A percentile compares a stretch with the other conserved stretches of the same genome.
Conservation (phyloP, 768 basidiomycete genomes). For the Leccinum arenicola region DNA sequence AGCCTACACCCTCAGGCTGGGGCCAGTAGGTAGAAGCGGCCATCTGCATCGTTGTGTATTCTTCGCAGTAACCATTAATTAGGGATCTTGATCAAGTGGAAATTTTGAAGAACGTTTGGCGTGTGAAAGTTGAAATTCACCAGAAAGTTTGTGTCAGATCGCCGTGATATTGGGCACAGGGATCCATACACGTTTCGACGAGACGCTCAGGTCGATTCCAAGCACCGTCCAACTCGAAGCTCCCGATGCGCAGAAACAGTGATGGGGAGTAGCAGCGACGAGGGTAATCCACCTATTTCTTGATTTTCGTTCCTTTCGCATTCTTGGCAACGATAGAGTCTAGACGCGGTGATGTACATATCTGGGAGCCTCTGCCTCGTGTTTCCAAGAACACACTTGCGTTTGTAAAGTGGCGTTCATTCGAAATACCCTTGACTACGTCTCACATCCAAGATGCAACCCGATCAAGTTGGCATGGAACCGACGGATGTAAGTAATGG, state of each 20-base stretch:
- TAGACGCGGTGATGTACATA: conserved; percentile 8
- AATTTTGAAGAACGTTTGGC: too few relatives aligned
- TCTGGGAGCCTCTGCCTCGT: conserved; percentile 23
- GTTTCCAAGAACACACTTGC: not conserved
- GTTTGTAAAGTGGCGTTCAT: conserved; percentile 5
- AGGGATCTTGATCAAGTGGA: too few relatives aligned
- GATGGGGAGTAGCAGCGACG: not conserved
- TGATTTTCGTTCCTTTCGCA: not conserved
- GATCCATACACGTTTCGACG: not conserved
- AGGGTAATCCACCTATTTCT: not conserved
- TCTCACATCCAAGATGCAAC: not conserved
- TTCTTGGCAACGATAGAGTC: not conserved
- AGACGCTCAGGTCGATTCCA: not conserved
- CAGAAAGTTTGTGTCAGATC: not conserved
- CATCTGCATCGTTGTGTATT: not conserved
- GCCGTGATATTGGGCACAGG: not conserved
- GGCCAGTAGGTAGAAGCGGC: not conserved
- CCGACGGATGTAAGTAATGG: conserved; percentile 6
- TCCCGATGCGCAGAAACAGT: not conserved
- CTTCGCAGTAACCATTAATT: not conserved
- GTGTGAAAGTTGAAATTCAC: too few relatives aligned
- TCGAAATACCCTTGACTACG: conserved; percentile 3
- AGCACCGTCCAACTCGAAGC: not conserved
- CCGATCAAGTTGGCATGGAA: not conserved
- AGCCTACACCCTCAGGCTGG: not conserved